Evolutionary conservation across 306 rosid species (phyloP), one percentile per base, ranked within the genome.

Genomic region (Aeschynomene evenia): DNA sequence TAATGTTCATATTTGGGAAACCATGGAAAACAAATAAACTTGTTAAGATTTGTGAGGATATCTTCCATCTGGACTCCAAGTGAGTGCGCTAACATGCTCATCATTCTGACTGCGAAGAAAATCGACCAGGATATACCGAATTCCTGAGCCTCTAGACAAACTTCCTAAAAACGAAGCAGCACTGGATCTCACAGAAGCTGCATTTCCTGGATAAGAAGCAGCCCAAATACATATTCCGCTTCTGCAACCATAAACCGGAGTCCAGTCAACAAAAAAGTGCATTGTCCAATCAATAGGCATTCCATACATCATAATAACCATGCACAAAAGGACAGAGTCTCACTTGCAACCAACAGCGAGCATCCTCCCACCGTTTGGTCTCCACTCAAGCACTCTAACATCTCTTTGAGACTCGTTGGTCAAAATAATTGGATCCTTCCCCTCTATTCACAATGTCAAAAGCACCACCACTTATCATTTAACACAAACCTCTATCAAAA

Each of bases 41-140:
- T 13, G 15, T 11, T 9, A 22, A 52, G 24, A 63, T 71, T 68
- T 46, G 36, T 69, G 5, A 50, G 98, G 97, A 93, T 93, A 93
- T 93, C 97, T 93, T 86, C 98, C 98, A 77, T 93, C 84, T 7
- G 98, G 97, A 81, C 97, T 90, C 98, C 98, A 93, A 24, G 96
- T 80, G 50, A 93, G 84, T 61, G 97, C 90, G 45, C 89, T 88
- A 63, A 93, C 84, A 74, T 86, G 94, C 80, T 88, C 98, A 66
- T 80, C 78, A n/a, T 74, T 77, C 20, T 73, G 83, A 80, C 86
- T 85, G 15, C 60, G 81, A 82, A 93, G 96, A 82, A 86, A 93
- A 81, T 93, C 98, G 7, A 87, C 94, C 80, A 90, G 77, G 67
- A 77, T 81, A 80, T 90, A 93, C 55, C 87, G 91, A 63, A 77